A percentile compares a stretch with the other conserved stretches of the same genome.
Evolutionary conservation across 805 yeast species (phyloP).

Genomic region (Candida caryicola): DNA sequence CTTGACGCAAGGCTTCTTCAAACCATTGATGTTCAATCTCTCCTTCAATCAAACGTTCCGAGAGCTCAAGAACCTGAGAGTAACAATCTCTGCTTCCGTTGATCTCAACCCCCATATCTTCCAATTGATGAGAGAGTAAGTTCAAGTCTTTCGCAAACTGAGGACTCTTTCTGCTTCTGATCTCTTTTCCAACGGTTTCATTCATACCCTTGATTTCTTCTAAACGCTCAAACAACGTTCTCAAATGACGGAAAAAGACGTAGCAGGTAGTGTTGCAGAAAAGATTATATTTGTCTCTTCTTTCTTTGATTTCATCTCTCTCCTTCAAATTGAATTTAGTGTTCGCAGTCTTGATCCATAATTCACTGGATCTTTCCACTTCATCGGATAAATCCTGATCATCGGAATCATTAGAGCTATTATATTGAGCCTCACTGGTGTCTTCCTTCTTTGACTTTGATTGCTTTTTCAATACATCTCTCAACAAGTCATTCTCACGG

Average conservation of each 20-base stretch:
- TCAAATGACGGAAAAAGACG: slow-evolving; percentile 82
- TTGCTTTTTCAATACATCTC: slow-evolving; percentile 59
- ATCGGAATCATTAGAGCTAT: slow-evolving; percentile 27
- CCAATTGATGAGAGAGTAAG: slow-evolving; percentile 73
- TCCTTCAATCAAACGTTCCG: slow-evolving; percentile 79
- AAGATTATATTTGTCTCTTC: slow-evolving; percentile 63
- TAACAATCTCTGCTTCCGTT: slow-evolving; percentile 64
- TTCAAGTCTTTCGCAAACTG: slow-evolving; percentile 86
- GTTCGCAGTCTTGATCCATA: slow-evolving; percentile 40
- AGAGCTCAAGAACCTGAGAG: slow-evolving; percentile 68
- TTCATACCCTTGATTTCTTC: slow-evolving; percentile 72
- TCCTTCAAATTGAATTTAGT: slow-evolving; percentile 29
- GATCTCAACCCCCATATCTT: slow-evolving; percentile 75
- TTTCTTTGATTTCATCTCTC: slow-evolving; percentile 21
- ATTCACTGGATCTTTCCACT: slow-evolving; percentile 37
- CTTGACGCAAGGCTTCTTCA: slow-evolving; percentile 94
- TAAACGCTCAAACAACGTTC: slow-evolving; percentile 77
- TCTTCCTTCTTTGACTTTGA: slow-evolving; percentile 37
- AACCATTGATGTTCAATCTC: slow-evolving; percentile 91
- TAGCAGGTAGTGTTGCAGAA: slow-evolving; percentile 88
- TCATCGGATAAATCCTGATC: slow-evolving; percentile 31
- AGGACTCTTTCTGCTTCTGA: slow-evolving; percentile 58
- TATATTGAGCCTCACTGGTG: slow-evolving; percentile 27
- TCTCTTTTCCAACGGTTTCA: slow-evolving; percentile 67
- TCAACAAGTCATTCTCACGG: slow-evolving; percentile 54